Conservation (phyloP, 805 yeast genomes). For the Metschnikowia borealis region DNA sequence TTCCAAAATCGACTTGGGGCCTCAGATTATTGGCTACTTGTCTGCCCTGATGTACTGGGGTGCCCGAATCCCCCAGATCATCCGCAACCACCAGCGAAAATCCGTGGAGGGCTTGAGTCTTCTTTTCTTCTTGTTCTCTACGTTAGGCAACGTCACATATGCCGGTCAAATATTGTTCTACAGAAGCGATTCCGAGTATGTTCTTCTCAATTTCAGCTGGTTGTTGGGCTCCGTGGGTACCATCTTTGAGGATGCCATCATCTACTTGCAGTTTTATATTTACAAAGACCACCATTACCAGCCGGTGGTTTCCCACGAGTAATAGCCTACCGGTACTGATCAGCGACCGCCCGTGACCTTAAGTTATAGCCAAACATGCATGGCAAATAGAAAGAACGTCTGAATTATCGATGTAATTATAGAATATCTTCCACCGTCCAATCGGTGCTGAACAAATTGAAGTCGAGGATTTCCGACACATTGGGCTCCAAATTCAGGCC, state of each 20-base stretch:
- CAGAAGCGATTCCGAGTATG: constrained; percentile 57
- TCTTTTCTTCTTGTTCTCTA: constrained; percentile 69
- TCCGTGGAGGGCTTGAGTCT: constrained; percentile 86
- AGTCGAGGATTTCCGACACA: constrained; percentile 10
- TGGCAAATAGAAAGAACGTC: neutral
- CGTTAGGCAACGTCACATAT: constrained; percentile 71
- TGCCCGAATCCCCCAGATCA: constrained; percentile 75
- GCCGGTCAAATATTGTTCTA: constrained; percentile 68
- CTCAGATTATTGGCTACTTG: constrained; percentile 66
- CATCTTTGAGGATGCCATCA: constrained; percentile 62
- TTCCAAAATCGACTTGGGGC: constrained; percentile 41
- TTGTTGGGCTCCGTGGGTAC: constrained; percentile 76
- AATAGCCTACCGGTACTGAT: neutral
- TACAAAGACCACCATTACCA: constrained; percentile 38
- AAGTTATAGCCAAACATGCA: neutral
- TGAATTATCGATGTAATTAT: neutral
- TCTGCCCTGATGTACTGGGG: constrained; percentile 67
- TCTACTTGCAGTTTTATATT: constrained; percentile 63
- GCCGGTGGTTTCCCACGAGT: neutral
- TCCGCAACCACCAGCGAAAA: constrained; percentile 70
- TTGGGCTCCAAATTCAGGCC: constrained; percentile 3
- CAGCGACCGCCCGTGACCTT: too few species aligned
- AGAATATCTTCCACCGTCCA: constrained; percentile 13
- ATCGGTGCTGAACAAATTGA: constrained; percentile 11
- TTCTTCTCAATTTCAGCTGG: constrained; percentile 68